A percentile compares a stretch with the other conserved stretches of the same genome.
phyloP scores from a whole-genome alignment of 75 land plant genomes.

The Cupressus sempervirens region DNA sequence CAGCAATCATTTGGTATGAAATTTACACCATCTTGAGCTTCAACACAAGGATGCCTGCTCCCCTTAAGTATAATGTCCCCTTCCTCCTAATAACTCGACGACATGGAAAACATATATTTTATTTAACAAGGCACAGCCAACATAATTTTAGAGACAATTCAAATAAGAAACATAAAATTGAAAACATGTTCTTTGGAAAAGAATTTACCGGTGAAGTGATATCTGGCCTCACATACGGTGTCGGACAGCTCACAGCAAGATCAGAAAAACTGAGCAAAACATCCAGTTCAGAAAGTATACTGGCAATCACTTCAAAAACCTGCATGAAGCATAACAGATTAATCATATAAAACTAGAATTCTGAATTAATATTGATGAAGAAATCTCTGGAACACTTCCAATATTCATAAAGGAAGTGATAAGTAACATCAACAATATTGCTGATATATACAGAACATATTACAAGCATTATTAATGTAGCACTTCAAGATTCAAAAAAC shows the following conservation, averaged over 20 bases:
- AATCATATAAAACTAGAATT: neutral
- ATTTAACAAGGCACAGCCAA: neutral
- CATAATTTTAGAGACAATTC: neutral
- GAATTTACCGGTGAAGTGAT: constrained; percentile 68
- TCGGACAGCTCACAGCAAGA: constrained; percentile 75
- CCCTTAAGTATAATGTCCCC: constrained; percentile 92
- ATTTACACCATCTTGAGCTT: constrained; percentile 97
- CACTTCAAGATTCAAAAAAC: neutral
- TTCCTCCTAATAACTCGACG: constrained; percentile 50
- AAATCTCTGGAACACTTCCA: neutral
- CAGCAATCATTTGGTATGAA: constrained; percentile 96
- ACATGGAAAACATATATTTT: constrained; percentile 1
- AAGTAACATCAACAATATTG: neutral
- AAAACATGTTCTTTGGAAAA: neutral
- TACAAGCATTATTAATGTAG: neutral
- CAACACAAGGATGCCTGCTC: constrained; percentile 98
- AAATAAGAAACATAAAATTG: neutral
- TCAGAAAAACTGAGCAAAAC: constrained; percentile 94
- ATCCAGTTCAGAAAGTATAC: constrained; percentile 83
- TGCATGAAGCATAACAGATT: constrained; percentile 23
- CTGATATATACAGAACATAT: neutral
- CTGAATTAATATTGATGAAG: neutral
- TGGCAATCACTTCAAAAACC: constrained; percentile 81
- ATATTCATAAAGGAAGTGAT: neutral
- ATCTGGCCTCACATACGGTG: constrained; percentile 84